Percentiles rank a stretch among this genome's conserved stretches.
phyloP scores from a whole-genome alignment of 768 basidiomycete genomes.

The Holtermanniella nyarrowii region DNA sequence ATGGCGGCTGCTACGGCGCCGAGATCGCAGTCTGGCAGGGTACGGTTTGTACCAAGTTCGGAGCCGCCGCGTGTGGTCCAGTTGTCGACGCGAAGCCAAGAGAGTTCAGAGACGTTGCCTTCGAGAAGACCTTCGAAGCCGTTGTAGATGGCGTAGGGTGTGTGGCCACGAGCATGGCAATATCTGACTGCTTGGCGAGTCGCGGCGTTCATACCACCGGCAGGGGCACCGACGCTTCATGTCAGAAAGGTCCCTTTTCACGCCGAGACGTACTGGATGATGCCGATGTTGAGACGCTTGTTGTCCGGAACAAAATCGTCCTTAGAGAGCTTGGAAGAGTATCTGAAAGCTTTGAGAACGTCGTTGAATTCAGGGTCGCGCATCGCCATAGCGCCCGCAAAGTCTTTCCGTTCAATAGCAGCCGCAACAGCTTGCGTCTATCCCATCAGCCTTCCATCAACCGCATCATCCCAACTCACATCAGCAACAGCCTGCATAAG shows the following conservation, averaged over 20 bases:
- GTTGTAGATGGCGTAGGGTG: slow-evolving; percentile 83
- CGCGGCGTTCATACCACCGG: slow-evolving; percentile 98
- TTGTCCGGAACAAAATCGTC: slow-evolving; percentile 49
- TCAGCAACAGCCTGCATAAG: slow-evolving; percentile 85
- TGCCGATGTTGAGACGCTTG: slow-evolving; percentile 43
- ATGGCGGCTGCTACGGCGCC: slow-evolving; percentile 83
- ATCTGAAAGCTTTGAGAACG: slow-evolving; percentile 70
- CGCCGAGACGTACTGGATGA: slow-evolving; percentile 40
- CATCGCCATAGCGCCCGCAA: slow-evolving; percentile 71
- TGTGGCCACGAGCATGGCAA: slow-evolving; percentile 84
- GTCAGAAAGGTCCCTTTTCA: slow-evolving; percentile 2
- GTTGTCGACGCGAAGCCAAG: slow-evolving; percentile 93
- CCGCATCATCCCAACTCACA: slow-evolving; percentile 44
- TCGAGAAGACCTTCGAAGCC: slow-evolving; percentile 92
- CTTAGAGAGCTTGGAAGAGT: slow-evolving; percentile 56
- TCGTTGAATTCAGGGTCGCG: slow-evolving; percentile 88
- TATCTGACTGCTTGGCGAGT: slow-evolving; percentile 89
- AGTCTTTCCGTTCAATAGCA: slow-evolving; percentile 73
- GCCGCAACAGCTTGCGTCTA: slow-evolving; percentile 77
- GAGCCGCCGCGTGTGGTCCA: slow-evolving; percentile 96
- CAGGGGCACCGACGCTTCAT: slow-evolving; percentile 85
- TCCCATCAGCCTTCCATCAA: not conserved
- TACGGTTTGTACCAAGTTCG: slow-evolving; percentile 92
- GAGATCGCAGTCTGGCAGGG: slow-evolving; percentile 72
- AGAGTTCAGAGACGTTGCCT: slow-evolving; percentile 70